Base-by-base conservation (phyloP, 2,329 filamentous ascomycete genomes). In the Huntiella bhutanensis region DNA sequence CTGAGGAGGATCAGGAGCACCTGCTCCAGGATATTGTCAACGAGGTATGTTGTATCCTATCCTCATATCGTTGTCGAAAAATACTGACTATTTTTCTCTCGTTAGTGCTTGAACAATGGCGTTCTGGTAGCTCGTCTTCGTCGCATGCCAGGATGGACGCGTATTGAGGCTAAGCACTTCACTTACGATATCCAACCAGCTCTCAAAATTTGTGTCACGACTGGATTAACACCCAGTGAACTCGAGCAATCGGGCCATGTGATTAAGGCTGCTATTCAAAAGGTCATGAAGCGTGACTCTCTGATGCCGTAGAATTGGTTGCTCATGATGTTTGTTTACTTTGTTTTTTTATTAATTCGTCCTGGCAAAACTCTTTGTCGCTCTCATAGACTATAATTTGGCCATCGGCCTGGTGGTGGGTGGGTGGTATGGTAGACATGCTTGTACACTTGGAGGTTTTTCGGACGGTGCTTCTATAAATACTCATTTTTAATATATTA, bases 21-120 rank as follows among this genome's bases (percentile, higher is more conserved):
- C 62, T 96, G 13, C 63, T 98, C 49, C 79, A 92, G 56, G 91
- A 98, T 55, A 80, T 84, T 53, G 85, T 94, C n/a, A 92, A 98
- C 51, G 91, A 98, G 80, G 87, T 92, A 70, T 56, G 73, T 60
- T 35, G 10, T 16, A 13, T n/a, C 37, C 52, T 57, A 51, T 58
- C 44, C 34, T 37, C 5, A 10, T 28, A 1, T 5, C 5, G 22
- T 11, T 43, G 22, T 13, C 19, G 7, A 12, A 6, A 10, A 42
- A 33, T 28, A 16, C 7, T 8, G 22, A 13, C 5, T 28, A 4
- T 12, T 1, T 33, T 32, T 33, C 12, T 41, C 37, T 8, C 55
- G 49, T 32, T 39, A 94, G 86, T 70, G 77, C 47, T 73, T 96
- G 47, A 72, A 78, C 50, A 96, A 96, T 55, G 82, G 84, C 16